Percentiles rank a stretch among this genome's conserved stretches.
Evolutionary conservation across 257 asterid genomes (phyloP).

Genomic region (Solanum clarkiae): DNA sequence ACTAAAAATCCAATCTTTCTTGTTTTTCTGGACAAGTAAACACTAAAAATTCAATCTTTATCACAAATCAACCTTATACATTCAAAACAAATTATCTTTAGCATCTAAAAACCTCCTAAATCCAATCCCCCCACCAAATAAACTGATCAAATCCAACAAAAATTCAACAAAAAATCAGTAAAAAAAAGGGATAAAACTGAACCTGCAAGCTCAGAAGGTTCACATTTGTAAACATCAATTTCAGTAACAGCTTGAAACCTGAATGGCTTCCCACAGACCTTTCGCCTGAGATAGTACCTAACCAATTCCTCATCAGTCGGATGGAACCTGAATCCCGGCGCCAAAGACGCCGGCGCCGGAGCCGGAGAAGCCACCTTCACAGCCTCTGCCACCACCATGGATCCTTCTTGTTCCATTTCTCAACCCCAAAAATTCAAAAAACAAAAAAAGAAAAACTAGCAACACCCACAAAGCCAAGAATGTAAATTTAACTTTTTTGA

Average conservation of each 20-base stretch:
- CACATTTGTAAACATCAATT: constrained; percentile 94
- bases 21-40: not conserved
- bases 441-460: not conserved
- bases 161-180: not conserved
- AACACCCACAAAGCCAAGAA: not conserved
- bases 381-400: not conserved
- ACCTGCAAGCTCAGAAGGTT: constrained; percentile 95
- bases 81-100: not conserved
- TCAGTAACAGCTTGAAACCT: constrained; percentile 80
- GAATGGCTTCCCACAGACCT: constrained; percentile 70
- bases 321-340: constrained; percentile 94
- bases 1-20: not conserved
- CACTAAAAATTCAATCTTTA: not conserved
- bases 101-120: not conserved
- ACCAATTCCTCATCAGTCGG: constrained; percentile 96
- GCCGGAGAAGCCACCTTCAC: constrained; percentile 13
- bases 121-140: not conserved
- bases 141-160: not conserved
- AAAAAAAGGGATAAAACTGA: not conserved
- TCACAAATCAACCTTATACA: not conserved
- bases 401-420: not conserved
- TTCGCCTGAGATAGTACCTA: constrained; percentile 71
- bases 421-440: not conserved
- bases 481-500: not conserved
- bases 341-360: constrained; percentile 53